Conservation (phyloP, 495 filamentous ascomycete species). For the Bacidia rubella region DNA sequence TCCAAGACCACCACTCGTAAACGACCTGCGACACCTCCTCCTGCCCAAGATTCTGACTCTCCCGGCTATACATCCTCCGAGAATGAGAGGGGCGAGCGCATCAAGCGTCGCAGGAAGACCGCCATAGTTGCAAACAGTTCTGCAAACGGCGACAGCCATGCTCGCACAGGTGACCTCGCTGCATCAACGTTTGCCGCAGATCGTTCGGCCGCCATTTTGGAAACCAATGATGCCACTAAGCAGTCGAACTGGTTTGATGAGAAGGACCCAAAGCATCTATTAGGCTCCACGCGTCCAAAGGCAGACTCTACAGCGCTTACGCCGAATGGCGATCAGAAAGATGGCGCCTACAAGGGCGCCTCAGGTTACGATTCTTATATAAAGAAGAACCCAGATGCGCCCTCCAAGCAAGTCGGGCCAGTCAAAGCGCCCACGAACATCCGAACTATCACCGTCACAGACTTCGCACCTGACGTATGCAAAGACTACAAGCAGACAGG, state of each 20-base stretch:
- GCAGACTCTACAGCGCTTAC: conserved; percentile 11
- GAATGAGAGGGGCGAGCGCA: conserved; percentile 54
- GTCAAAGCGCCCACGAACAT: conserved; percentile 84
- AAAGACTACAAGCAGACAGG: conserved; percentile 92
- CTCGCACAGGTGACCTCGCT: conserved; percentile 27
- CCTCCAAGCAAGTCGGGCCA: conserved; percentile 59
- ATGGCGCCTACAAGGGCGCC: conserved; percentile 66
- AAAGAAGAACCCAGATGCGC: conserved; percentile 70
- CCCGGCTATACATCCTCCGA: conserved; percentile 62
- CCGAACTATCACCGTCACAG: conserved; percentile 76
- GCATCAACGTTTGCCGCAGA: conserved; percentile 48
- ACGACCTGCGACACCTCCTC: conserved; percentile 67
- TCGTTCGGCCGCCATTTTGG: conserved; percentile 39
- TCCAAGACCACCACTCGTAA: conserved; percentile 75
- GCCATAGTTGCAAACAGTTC: conserved; percentile 43
- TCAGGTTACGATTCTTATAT: conserved; percentile 62
- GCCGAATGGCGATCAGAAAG: conserved; percentile 19
- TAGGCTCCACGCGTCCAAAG: conserved; percentile 45
- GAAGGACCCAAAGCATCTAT: conserved; percentile 40
- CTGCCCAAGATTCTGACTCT: conserved; percentile 41
- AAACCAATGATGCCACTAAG: conserved; percentile 83
- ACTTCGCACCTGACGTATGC: conserved; percentile 88
- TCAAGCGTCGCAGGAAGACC: conserved; percentile 69
- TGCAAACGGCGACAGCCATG: conserved; percentile 19
- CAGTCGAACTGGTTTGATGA: conserved; percentile 84